phyloP scores from a whole-genome alignment of 257 asterid genomes.

The Verbena officinalis region DNA sequence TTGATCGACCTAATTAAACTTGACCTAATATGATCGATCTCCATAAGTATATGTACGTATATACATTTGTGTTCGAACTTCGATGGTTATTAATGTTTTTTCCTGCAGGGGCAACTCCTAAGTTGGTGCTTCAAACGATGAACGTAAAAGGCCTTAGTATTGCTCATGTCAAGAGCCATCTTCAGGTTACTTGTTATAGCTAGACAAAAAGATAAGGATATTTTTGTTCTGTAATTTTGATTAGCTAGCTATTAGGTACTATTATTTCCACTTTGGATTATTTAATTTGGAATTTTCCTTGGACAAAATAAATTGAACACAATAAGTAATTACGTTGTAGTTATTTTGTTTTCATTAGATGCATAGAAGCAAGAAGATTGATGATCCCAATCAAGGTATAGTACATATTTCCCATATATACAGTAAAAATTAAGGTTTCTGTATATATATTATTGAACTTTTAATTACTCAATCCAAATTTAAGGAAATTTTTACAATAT shows the following conservation, averaged over 20 bases:
- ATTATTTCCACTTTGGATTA: not conserved
- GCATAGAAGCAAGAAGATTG: constrained; percentile 95
- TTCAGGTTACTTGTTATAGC: constrained; percentile 52
- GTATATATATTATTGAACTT: not conserved
- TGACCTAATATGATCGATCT: too few relatives aligned
- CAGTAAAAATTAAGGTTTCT: constrained; percentile 41
- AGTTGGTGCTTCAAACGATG: constrained; percentile 92
- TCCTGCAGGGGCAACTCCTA: constrained; percentile 87
- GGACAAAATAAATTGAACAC: not conserved
- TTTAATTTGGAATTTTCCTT: not conserved
- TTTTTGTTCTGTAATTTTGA: not conserved
- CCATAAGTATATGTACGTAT: too few relatives aligned
- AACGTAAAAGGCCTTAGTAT: constrained; percentile 90
- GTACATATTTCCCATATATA: not conserved
- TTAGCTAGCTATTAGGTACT: not conserved
- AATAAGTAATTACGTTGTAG: not conserved
- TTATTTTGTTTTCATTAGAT: constrained; percentile 46
- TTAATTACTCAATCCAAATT: not conserved
- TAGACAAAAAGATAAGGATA: too few relatives aligned
- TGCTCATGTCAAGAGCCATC: constrained; percentile 99
- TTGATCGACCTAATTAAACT: too few relatives aligned
- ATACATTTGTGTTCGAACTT: too few relatives aligned
- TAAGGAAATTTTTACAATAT: not conserved
- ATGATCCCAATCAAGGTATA: constrained; percentile 95
- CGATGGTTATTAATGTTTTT: too few relatives aligned